phyloP scores from a whole-genome alignment of 2,329 filamentous ascomycete genomes.

The Tympanopsis confertula region DNA sequence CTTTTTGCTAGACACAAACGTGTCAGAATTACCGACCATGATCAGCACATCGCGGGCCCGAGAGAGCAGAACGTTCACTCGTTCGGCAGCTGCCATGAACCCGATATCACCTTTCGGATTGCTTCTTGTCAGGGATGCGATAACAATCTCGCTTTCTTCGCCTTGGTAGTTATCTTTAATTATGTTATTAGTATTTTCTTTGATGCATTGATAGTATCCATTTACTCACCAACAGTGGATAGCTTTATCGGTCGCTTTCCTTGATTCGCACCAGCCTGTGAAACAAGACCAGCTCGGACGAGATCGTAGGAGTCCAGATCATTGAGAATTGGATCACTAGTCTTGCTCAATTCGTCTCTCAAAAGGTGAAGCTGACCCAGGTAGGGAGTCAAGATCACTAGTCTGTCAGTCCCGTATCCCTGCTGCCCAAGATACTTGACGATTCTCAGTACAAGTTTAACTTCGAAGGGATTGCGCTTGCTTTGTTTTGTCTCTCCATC shows the following conservation, averaged over 20 bases:
- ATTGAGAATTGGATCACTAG: constrained; percentile 55
- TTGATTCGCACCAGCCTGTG: constrained; percentile 34
- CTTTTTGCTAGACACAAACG: constrained; percentile 46
- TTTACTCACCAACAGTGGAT: constrained; percentile 54
- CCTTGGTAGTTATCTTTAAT: constrained; percentile 66
- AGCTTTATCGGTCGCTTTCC: constrained; percentile 42
- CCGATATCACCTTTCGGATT: constrained; percentile 55
- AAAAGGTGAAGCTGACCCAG: constrained; percentile 55
- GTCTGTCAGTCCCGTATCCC: constrained; percentile 51
- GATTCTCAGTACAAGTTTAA: constrained; percentile 48
- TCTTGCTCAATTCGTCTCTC: constrained; percentile 32
- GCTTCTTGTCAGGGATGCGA: constrained; percentile 56
- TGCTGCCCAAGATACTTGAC: constrained; percentile 62
- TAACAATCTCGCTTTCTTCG: constrained; percentile 64
- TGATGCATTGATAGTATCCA: constrained; percentile 16
- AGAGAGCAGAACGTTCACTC: constrained; percentile 60
- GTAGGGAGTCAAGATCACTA: constrained; percentile 64
- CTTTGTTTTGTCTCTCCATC: constrained; percentile 18
- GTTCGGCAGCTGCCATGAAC: constrained; percentile 54
- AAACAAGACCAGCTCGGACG: constrained; percentile 48
- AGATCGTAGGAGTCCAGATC: constrained; percentile 58
- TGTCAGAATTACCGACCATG: constrained; percentile 59
- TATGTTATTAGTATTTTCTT: constrained; percentile 28
- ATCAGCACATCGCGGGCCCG: constrained; percentile 54
- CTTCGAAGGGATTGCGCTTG: constrained; percentile 51